These are phyloP conservation scores for Aphanomyces cochlioides DNA, from an alignment of 352 stramenopile genomes.

Conservation along the genomic window DNA sequence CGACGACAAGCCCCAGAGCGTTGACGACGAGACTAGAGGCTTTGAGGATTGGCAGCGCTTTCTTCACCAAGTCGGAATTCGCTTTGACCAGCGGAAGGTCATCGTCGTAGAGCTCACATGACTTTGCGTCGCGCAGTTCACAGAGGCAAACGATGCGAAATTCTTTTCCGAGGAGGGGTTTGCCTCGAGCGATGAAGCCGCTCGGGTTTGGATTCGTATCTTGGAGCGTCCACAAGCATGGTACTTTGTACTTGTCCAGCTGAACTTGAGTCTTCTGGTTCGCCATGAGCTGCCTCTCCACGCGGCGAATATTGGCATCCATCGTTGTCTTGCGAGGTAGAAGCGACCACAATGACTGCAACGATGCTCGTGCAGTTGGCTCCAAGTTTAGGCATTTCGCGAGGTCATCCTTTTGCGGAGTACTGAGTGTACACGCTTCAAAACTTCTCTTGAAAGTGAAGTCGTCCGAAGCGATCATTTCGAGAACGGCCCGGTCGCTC, in stretches of 20 bases:
- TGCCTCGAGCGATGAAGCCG: neutral
- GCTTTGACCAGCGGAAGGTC: neutral
- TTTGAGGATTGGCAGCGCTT: neutral
- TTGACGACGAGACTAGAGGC: neutral
- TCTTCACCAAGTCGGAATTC: neutral
- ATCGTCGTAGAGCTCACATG: neutral
- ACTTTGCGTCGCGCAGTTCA: neutral
- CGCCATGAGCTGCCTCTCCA: neutral
- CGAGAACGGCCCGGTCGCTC: neutral
- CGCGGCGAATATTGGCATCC: neutral
- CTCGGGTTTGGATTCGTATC: neutral
- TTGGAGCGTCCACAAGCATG: neutral
- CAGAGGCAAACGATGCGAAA: neutral
- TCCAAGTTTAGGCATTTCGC: neutral
- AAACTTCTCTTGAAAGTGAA: neutral
- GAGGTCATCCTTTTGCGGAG: neutral
- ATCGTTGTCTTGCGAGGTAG: neutral
- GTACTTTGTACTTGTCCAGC: neutral
- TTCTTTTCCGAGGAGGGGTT: neutral
- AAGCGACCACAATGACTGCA: neutral
- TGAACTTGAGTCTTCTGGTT: neutral
- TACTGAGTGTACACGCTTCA: neutral
- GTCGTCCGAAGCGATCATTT: neutral
- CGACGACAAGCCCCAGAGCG: neutral
- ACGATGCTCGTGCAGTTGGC: neutral